Evolutionary conservation across 2,329 filamentous ascomycete species (phyloP).

Genomic region (Blumeriella jaapii): DNA sequence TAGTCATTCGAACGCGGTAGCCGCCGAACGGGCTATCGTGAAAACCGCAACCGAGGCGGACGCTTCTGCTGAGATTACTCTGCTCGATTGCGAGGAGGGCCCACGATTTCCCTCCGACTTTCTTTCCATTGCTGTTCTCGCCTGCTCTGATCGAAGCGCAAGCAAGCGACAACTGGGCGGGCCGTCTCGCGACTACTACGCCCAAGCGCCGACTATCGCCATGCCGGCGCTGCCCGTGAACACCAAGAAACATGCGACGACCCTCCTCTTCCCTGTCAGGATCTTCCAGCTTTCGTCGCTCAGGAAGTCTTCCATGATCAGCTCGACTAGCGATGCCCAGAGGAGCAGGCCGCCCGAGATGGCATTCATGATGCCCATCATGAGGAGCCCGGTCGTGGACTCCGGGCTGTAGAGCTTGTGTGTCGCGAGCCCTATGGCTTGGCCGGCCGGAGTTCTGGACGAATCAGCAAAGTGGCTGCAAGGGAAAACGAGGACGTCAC

Average conservation of each 20-base stretch:
- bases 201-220: conserved; percentile 6
- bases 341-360: conserved; percentile 5
- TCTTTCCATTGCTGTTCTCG: too few relatives aligned
- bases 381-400: conserved; percentile 2
- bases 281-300: conserved; percentile 5
- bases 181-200: too few relatives aligned
- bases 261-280: conserved; percentile 1
- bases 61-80: too few relatives aligned
- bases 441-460: conserved; percentile 2
- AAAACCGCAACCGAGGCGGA: too few relatives aligned
- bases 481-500: not conserved
- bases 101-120: too few relatives aligned
- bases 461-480: not conserved
- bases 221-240: conserved; percentile 2
- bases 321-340: conserved; percentile 3
- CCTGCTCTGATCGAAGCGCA: too few relatives aligned
- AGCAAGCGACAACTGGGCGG: too few relatives aligned
- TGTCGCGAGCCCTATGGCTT: conserved; percentile 6
- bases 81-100: too few relatives aligned
- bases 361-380: conserved; percentile 6
- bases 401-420: conserved; percentile 4
- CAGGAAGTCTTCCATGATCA: conserved; percentile 7
- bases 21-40: too few relatives aligned
- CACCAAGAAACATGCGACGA: conserved; percentile 3
- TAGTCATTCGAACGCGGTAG: too few relatives aligned